A percentile compares a stretch with the other conserved stretches of the same genome.
Conservation (phyloP, 1,284 basidiomycete species). For the Rugiboletus extremiorientalis region DNA sequence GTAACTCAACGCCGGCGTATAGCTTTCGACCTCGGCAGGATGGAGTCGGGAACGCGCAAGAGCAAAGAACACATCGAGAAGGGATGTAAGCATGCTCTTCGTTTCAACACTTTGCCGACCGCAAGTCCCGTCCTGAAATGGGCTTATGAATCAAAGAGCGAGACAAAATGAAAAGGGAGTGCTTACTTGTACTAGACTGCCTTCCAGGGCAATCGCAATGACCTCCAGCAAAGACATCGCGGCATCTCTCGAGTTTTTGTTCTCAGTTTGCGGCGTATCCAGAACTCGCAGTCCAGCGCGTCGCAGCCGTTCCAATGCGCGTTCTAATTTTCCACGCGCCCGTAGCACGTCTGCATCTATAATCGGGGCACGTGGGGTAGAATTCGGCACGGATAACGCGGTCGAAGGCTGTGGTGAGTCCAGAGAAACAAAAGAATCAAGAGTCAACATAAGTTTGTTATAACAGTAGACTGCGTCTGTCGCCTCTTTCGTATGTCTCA, state of each 20-base stretch:
- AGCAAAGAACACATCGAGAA: constrained; percentile 60
- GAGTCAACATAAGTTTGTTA: constrained; percentile 11
- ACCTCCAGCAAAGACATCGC: constrained; percentile 21
- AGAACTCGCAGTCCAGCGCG: constrained; percentile 46
- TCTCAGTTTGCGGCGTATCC: constrained; percentile 33
- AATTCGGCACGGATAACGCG: background rate
- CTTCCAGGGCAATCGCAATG: constrained; percentile 22
- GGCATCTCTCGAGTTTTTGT: constrained; percentile 3
- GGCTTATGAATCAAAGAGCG: background rate
- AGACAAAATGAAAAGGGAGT: constrained; percentile 3
- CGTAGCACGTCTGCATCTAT: constrained; percentile 34
- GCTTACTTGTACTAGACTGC: constrained; percentile 29
- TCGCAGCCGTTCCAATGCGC: constrained; percentile 60
- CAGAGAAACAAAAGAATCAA: constrained; percentile 11
- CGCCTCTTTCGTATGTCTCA: constrained; percentile 24
- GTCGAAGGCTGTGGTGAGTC: background rate
- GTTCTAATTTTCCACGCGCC: constrained; percentile 51
- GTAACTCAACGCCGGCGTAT: constrained; percentile 46
- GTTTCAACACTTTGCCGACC: constrained; percentile 1
- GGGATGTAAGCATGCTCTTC: constrained; percentile 45
- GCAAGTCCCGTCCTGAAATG: constrained; percentile 28
- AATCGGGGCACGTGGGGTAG: background rate
- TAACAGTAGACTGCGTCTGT: constrained; percentile 17
- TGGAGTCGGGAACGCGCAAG: constrained; percentile 53
- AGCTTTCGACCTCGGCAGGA: constrained; percentile 50